phyloP scores from a whole-genome alignment of 2,329 filamentous ascomycete genomes.

The Ophidiomyces ophidiicola region DNA sequence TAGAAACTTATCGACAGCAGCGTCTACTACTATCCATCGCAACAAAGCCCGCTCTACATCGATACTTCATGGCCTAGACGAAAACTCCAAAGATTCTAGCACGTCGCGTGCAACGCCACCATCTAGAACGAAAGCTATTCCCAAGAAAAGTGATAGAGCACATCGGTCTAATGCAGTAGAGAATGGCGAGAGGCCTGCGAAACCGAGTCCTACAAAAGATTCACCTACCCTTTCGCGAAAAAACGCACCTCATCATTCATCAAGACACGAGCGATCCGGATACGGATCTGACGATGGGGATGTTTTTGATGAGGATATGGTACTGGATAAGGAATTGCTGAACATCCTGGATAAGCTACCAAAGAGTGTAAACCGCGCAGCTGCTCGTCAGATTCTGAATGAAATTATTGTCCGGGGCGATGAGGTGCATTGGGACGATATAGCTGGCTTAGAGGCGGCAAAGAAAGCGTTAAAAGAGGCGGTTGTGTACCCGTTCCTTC shows the following conservation, averaged over 20 bases:
- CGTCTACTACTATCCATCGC: not conserved
- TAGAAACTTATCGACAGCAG: conserved; percentile 14
- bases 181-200: not conserved
- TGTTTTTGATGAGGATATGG: conserved; percentile 2
- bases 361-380: conserved; percentile 64
- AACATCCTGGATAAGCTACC: conserved; percentile 65
- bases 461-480: conserved; percentile 89
- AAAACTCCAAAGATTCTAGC: not conserved
- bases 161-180: not conserved
- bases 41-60: not conserved
- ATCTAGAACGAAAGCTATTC: not conserved
- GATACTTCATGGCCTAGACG: not conserved
- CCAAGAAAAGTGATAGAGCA: not conserved
- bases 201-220: not conserved
- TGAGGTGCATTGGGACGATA: conserved; percentile 86
- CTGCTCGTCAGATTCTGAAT: conserved; percentile 85
- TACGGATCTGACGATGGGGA: conserved; percentile 29
- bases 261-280: not conserved
- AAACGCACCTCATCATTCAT: not conserved
- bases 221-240: not conserved
- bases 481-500: conserved; percentile 91
- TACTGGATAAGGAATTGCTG: conserved; percentile 40
- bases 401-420: conserved; percentile 92
- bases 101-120: not conserved
- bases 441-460: conserved; percentile 78